These are phyloP conservation scores for Turritis glabra DNA, from an alignment of 345 rosid genomes.

Conservation along the genomic window DNA sequence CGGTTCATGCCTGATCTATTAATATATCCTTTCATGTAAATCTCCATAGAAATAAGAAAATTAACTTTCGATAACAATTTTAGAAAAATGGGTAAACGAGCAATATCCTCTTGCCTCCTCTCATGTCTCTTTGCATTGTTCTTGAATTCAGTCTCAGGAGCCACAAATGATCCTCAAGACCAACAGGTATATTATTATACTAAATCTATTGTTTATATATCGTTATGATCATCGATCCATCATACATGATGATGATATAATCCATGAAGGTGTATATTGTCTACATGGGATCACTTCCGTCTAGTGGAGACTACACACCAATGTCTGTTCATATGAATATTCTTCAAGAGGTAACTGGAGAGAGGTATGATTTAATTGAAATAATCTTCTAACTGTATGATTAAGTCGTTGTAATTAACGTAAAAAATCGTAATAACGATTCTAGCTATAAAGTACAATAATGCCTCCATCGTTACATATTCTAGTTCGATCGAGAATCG, in stretches of 20 bases:
- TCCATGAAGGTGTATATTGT: conserved; percentile 2
- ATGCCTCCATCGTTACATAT: neutral
- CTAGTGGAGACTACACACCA: conserved; percentile 15
- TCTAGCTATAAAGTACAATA: neutral
- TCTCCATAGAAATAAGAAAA: neutral
- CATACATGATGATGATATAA: neutral
- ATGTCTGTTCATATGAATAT: conserved; percentile 31
- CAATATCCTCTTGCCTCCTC: neutral
- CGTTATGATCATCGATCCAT: neutral
- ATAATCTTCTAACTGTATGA: neutral
- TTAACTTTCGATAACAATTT: neutral
- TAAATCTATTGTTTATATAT: neutral
- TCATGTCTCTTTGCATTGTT: conserved; percentile 1
- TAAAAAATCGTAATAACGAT: neutral
- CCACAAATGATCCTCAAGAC: neutral
- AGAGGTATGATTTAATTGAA: conserved; percentile 14
- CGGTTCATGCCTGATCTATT: neutral
- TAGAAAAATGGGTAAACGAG: neutral
- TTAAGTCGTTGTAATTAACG: neutral
- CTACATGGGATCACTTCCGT: conserved; percentile 23
- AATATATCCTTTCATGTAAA: neutral
- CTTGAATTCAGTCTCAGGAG: neutral
- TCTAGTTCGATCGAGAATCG: conserved; percentile 29
- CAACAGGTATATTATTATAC: neutral
- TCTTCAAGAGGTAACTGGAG: conserved; percentile 18